Percentiles rank a stretch among this genome's conserved stretches.
phyloP scores from a whole-genome alignment of 768 basidiomycete genomes.

The Postia placenta region DNA sequence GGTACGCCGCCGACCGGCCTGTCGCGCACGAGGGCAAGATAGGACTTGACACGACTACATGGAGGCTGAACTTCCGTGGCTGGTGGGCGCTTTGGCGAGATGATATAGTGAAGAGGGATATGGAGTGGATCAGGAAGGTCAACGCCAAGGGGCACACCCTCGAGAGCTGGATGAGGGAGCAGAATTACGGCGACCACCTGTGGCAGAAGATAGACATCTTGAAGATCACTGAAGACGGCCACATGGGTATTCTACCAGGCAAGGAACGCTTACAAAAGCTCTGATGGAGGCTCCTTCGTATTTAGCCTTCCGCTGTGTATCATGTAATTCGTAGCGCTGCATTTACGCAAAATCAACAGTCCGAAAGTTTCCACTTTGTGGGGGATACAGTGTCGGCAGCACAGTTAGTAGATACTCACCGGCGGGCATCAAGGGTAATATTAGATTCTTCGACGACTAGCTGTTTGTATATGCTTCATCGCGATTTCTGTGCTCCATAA shows the following conservation, averaged over 20 bases:
- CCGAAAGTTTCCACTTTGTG: too few relatives aligned
- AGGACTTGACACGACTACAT: slow-evolving; percentile 18
- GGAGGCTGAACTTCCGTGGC: slow-evolving; percentile 32
- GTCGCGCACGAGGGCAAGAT: slow-evolving; percentile 13
- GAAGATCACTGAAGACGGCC: not conserved
- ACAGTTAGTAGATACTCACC: too few relatives aligned
- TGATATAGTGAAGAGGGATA: slow-evolving; percentile 35
- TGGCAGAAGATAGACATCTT: not conserved
- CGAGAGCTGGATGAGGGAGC: slow-evolving; percentile 37
- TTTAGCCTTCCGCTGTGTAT: too few relatives aligned
- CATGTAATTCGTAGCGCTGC: too few relatives aligned
- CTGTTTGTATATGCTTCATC: too few relatives aligned
- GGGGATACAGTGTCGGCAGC: too few relatives aligned
- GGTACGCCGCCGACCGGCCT: slow-evolving; percentile 15
- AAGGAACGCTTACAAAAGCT: not conserved
- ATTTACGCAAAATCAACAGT: too few relatives aligned
- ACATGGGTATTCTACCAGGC: not conserved
- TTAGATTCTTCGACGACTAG: too few relatives aligned
- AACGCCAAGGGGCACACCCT: slow-evolving; percentile 31
- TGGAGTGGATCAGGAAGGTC: slow-evolving; percentile 36
- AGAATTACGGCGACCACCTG: slow-evolving; percentile 19
- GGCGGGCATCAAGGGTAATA: too few relatives aligned
- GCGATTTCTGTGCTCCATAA: too few relatives aligned
- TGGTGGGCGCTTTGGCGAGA: slow-evolving; percentile 41
- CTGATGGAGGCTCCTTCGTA: too few relatives aligned